A percentile compares a stretch with the other conserved stretches of the same genome.
Conservation (phyloP, 2,329 filamentous ascomycete genomes). For the Microdochium nivale region DNA sequence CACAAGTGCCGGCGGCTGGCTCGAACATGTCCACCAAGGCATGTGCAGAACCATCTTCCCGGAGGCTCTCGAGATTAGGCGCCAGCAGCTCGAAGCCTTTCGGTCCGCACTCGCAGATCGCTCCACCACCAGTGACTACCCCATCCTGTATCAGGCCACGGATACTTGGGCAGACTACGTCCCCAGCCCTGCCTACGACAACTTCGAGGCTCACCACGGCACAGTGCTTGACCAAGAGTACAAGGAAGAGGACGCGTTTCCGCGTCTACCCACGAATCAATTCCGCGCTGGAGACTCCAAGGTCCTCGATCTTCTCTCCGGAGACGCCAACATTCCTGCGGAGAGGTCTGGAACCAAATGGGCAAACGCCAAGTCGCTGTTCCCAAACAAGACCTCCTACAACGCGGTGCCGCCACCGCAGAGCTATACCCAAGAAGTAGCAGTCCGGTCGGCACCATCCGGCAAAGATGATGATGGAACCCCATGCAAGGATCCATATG, state of each 20-base stretch:
- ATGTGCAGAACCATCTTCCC: constrained; percentile 27
- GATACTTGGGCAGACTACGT: constrained; percentile 5
- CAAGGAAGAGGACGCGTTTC: constrained; percentile 6
- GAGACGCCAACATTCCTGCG: neutral
- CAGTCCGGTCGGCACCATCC: neutral
- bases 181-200: constrained; percentile 2
- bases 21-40: constrained; percentile 35
- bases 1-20: constrained; percentile 23
- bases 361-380: neutral
- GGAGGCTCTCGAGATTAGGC: constrained; percentile 20
- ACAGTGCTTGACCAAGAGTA: constrained; percentile 2
- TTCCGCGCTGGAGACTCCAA: constrained; percentile 11
- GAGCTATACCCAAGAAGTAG: neutral
- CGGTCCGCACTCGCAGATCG: constrained; percentile 11
- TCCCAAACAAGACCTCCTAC: neutral
- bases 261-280: constrained; percentile 5
- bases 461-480: constrained; percentile 9
- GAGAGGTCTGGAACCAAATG: neutral
- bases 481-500: constrained; percentile 32
- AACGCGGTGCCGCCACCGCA: constrained; percentile 3
- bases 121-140: neutral
- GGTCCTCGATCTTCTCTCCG: constrained; percentile 8
- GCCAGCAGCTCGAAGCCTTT: constrained; percentile 28
- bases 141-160: neutral
- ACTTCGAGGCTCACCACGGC: neutral